Percentiles rank a stretch among this genome's conserved stretches.
These are phyloP conservation scores for Inonotus hispidus DNA, from an alignment of 1,284 basidiomycete species.

Conservation along the genomic window DNA sequence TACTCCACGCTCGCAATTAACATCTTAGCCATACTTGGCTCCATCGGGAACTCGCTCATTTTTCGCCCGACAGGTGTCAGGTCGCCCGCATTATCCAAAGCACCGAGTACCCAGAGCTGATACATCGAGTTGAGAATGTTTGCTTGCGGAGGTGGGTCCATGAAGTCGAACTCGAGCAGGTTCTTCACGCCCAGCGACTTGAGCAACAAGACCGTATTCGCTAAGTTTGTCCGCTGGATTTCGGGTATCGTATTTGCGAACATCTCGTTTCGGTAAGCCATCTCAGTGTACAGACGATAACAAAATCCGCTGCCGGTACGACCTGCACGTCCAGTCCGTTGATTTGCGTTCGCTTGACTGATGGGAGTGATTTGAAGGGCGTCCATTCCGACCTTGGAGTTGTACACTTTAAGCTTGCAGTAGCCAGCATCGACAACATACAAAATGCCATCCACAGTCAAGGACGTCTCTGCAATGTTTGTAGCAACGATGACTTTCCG, in stretches of 20 bases:
- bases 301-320: constrained; percentile 96
- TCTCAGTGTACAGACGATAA: constrained; percentile 95
- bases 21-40: constrained; percentile 96
- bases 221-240: constrained; percentile 88
- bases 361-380: constrained; percentile 92
- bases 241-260: constrained; percentile 98
- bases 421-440: constrained; percentile 99
- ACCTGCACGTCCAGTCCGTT: constrained; percentile 94
- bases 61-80: constrained; percentile 83
- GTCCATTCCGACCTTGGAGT: constrained; percentile 94
- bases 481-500: constrained; percentile 95
- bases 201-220: constrained; percentile 91
- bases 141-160: constrained; percentile 95
- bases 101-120: constrained; percentile 87
- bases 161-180: constrained; percentile 91
- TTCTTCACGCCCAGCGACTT: constrained; percentile 94
- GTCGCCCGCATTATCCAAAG: constrained; percentile 92
- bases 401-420: constrained; percentile 97
- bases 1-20: constrained; percentile 93
- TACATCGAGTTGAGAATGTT: constrained; percentile 98
- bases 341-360: constrained; percentile 96
- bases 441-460: constrained; percentile 98
- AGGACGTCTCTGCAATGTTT: constrained; percentile 96
- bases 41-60: constrained; percentile 98
- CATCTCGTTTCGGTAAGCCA: constrained; percentile 92